Evolutionary conservation across 768 basidiomycete species (phyloP), one percentile per base, ranked within the genome.

Genomic region (Asterophora lycoperdoides): DNA sequence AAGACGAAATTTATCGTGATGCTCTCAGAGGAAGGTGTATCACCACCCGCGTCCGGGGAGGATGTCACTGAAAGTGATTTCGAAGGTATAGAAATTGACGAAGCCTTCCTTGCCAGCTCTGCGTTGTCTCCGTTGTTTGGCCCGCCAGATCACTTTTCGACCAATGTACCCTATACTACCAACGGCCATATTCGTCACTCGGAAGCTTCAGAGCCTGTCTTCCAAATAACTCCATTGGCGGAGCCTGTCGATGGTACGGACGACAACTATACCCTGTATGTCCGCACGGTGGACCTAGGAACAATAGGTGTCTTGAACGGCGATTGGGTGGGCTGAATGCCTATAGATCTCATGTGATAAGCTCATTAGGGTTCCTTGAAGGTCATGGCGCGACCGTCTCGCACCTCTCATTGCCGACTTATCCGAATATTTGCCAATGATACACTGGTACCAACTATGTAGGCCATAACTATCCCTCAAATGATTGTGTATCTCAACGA

Each of bases 71-170:
- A 60, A 33, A 39, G 55, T 18, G 58, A 54, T 37, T 64, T 67
- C 28, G 80, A 83, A 28, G 60, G 54, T 14, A 62, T 89, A 40
- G 88, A 89, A 64, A 91, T 91, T 45, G 78, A 78, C 56, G 83
- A 89, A 58, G 75, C 67, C 14, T 91, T 91, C 63, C 72, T 90
- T 18, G 83, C 79, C 7, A 76, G 70, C 51, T 71, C 81, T 28
- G 57, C 79, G 13, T 52, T 77, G 13, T 55, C 65, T 36, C 56
- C 55, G 44, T 61, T 56, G 46, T 50, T 51, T 56, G 55, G 39
- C 49, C 45, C 35, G 56, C 61, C 26, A 56, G 48, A 42, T 48
- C 48, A 49, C 38, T 53, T 45, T 30, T 39, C 28, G 34, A 54
- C 41, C 13, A 37, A 15, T 35, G 11, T 3, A n/a, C 6, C 46